Conservation (phyloP, 257 asterid species). For the Echites panduratus region DNA sequence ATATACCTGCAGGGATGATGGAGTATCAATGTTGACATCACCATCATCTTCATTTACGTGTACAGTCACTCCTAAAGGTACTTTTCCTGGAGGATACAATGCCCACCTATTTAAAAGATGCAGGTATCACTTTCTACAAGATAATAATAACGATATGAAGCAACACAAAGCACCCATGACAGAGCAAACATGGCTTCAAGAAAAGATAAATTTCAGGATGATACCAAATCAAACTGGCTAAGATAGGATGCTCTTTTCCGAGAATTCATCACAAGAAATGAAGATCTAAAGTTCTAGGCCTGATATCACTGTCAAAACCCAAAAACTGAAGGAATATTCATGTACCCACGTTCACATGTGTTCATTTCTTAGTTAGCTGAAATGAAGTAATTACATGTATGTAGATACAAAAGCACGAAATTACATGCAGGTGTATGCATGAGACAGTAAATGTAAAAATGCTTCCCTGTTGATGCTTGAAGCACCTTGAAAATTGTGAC, state of each 20-base stretch:
- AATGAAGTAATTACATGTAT: neutral
- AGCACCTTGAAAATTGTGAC: neutral
- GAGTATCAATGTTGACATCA: constrained; percentile 85
- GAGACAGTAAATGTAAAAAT: neutral
- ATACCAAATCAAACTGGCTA: neutral
- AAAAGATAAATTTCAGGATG: neutral
- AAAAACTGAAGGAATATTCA: neutral
- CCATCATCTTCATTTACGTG: constrained; percentile 98
- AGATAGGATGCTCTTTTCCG: neutral
- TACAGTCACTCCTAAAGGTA: constrained; percentile 93
- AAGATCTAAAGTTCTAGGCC: neutral
- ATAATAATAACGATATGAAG: neutral
- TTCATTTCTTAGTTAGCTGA: neutral
- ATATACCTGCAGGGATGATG: constrained; percentile 88
- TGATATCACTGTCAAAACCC: neutral
- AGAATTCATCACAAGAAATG: neutral
- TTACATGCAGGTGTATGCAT: neutral
- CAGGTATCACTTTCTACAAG: constrained; percentile 14
- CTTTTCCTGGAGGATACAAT: constrained; percentile 97
- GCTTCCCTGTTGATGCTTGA: neutral
- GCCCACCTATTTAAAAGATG: constrained; percentile 75
- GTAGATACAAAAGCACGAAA: neutral
- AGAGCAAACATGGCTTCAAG: neutral
- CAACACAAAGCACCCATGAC: constrained; percentile 7
- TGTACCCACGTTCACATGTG: neutral